Conservation (phyloP, 495 filamentous ascomycete species). For the Penicillium fimorum region DNA sequence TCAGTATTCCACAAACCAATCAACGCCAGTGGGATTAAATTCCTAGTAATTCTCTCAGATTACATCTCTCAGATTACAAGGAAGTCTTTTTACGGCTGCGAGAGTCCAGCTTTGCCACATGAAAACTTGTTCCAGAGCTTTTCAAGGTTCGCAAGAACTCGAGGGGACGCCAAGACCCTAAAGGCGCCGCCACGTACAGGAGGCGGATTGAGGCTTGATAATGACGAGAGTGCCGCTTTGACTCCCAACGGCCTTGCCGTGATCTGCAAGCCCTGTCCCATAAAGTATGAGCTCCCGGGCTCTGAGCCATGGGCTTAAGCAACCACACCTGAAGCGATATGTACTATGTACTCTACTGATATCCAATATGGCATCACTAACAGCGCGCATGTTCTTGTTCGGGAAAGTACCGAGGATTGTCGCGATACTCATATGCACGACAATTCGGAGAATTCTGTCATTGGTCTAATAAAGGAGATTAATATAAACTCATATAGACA, state of each 20-base stretch:
- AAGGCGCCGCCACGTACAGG: constrained; percentile 1
- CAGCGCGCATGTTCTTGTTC: background rate
- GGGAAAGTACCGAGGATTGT: background rate
- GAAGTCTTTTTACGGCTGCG: background rate
- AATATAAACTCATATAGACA: background rate
- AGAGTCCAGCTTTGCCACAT: background rate
- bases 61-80: background rate
- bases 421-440: background rate
- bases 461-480: background rate
- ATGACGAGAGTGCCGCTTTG: background rate
- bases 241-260: background rate
- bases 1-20: background rate
- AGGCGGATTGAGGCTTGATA: background rate
- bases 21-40: background rate
- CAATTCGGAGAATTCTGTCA: background rate
- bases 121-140: background rate
- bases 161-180: constrained; percentile 5
- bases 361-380: background rate
- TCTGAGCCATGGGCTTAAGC: background rate
- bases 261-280: constrained; percentile 3
- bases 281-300: background rate
- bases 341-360: too few relatives aligned
- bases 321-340: background rate
- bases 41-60: background rate
- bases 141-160: background rate